These are phyloP conservation scores for Penicillium daleae DNA, from an alignment of 495 filamentous ascomycete species.

Conservation along the genomic window DNA sequence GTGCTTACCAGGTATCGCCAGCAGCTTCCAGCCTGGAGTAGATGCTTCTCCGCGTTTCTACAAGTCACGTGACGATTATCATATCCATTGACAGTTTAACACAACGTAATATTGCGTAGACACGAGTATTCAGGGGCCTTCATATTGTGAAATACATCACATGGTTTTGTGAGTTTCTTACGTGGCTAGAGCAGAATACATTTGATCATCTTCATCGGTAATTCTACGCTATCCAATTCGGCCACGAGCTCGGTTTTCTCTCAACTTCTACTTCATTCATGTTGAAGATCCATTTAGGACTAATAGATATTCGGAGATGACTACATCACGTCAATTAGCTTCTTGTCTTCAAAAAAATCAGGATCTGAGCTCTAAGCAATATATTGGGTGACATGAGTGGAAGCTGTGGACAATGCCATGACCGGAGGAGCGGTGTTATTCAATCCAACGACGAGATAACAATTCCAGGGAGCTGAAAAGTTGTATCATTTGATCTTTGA, in stretches of 20 bases:
- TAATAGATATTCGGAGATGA: too few relatives aligned
- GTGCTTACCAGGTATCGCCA: slow-evolving; percentile 8
- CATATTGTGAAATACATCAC: neutral
- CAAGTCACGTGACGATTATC: slow-evolving; percentile 29
- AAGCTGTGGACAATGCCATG: too few relatives aligned
- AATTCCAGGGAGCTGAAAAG: too few relatives aligned
- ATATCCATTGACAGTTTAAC: too few relatives aligned
- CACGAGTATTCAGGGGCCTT: neutral
- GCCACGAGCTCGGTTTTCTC: neutral
- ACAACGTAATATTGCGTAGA: too few relatives aligned
- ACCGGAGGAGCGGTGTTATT: too few relatives aligned
- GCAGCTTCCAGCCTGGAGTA: slow-evolving; percentile 14
- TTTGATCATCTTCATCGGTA: neutral
- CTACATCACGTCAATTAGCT: neutral
- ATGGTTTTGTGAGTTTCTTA: neutral
- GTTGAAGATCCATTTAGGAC: neutral
- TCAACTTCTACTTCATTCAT: neutral
- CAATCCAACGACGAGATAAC: too few relatives aligned
- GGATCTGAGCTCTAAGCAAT: neutral
- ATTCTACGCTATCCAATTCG: neutral
- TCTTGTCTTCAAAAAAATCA: neutral
- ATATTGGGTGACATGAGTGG: neutral
- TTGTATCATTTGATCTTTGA: too few relatives aligned
- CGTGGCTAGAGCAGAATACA: neutral
- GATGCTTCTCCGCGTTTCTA: slow-evolving; percentile 39